Conservation (phyloP, 1,284 basidiomycete species). For the Sporisorium exsertum region DNA sequence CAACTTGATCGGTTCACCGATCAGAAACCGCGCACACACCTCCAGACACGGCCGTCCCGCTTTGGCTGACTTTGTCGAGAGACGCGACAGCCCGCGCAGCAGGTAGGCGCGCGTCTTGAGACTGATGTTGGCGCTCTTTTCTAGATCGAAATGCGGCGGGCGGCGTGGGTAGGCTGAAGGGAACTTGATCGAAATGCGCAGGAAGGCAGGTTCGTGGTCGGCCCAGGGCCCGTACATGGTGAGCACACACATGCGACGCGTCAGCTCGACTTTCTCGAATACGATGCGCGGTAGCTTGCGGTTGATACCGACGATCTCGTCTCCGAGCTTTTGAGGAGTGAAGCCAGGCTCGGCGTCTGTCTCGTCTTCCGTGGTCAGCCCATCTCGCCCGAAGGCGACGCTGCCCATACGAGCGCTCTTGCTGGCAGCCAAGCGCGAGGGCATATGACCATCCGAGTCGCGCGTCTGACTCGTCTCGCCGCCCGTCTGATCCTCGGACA, state of each 20-base stretch:
- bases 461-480: conserved; percentile 22
- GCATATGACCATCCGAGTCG: conserved; percentile 9
- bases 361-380: conserved; percentile 33
- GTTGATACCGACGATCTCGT: conserved; percentile 60
- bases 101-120: conserved; percentile 62
- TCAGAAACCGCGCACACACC: conserved; percentile 54
- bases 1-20: conserved; percentile 55
- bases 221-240: conserved; percentile 67
- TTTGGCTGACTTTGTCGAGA: conserved; percentile 38
- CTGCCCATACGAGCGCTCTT: conserved; percentile 13
- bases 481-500: conserved; percentile 25
- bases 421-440: conserved; percentile 16
- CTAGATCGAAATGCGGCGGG: conserved; percentile 62
- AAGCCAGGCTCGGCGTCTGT: conserved; percentile 33
- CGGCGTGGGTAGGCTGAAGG: conserved; percentile 57
- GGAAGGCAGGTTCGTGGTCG: conserved; percentile 53
- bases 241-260: conserved; percentile 54
- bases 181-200: conserved; percentile 62
- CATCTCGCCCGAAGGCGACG: conserved; percentile 23
- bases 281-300: conserved; percentile 51
- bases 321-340: conserved; percentile 45
- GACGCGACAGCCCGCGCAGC: conserved; percentile 40
- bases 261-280: conserved; percentile 63
- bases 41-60: conserved; percentile 47
- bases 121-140: conserved; percentile 60